Percentiles rank a stretch among this genome's conserved stretches.
phyloP scores from a whole-genome alignment of 2,329 filamentous ascomycete species.

The Sphaerulina populicola region DNA sequence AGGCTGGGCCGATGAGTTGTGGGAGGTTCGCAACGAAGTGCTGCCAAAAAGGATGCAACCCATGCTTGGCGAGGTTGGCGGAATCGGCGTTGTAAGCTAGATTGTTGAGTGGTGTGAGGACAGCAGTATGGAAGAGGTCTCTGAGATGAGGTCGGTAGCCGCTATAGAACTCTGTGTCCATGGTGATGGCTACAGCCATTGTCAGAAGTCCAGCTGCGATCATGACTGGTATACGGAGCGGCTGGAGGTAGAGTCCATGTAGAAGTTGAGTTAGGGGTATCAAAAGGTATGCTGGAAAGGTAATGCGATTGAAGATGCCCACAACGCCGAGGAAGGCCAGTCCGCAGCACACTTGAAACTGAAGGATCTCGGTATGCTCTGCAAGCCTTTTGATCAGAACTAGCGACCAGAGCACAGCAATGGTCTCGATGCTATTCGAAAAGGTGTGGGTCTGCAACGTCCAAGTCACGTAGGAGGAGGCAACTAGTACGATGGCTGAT shows the following conservation, averaged over 20 bases:
- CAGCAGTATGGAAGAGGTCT: constrained; percentile 50
- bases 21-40: constrained; percentile 46
- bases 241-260: constrained; percentile 74
- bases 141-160: constrained; percentile 60
- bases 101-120: constrained; percentile 48
- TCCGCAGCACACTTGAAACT: constrained; percentile 64
- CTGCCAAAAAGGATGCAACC: constrained; percentile 47
- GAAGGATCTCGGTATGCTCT: constrained; percentile 67
- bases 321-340: constrained; percentile 75
- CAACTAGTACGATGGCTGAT: constrained; percentile 71
- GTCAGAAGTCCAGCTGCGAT: constrained; percentile 58
- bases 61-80: constrained; percentile 46
- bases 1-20: constrained; percentile 46
- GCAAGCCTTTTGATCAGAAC: constrained; percentile 83
- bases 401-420: constrained; percentile 86
- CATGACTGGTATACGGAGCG: constrained; percentile 43
- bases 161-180: constrained; percentile 81
- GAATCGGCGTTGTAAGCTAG: constrained; percentile 44
- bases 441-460: constrained; percentile 98
- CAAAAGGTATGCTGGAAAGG: constrained; percentile 85
- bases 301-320: constrained; percentile 92
- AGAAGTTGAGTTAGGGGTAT: constrained; percentile 76
- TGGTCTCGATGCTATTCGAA: constrained; percentile 91
- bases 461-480: constrained; percentile 97
- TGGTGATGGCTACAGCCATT: constrained; percentile 63